Percentiles rank a stretch among this genome's conserved stretches.
Evolutionary conservation across 2,329 filamentous ascomycete species (phyloP).

Genomic region (Colletotrichum lindemuthianum): DNA sequence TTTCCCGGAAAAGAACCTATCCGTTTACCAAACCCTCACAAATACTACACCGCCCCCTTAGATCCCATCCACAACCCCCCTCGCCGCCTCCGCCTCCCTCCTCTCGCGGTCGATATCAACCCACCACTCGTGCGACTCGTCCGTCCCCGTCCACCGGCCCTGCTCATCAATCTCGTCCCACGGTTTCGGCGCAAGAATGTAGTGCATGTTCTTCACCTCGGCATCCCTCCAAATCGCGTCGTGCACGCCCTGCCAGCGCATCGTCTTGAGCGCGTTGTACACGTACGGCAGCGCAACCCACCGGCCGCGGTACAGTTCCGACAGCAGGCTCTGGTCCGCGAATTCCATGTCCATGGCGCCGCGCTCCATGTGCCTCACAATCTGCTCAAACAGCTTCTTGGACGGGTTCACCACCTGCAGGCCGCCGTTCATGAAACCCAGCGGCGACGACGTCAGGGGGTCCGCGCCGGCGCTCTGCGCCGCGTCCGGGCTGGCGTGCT

Average conservation of each 20-base stretch:
- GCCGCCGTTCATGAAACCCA: slow-evolving; percentile 66
- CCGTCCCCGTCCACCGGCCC: slow-evolving; percentile 55
- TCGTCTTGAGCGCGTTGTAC: slow-evolving; percentile 72
- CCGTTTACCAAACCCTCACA: background rate
- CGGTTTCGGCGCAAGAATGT: slow-evolving; percentile 69
- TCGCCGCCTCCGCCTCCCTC: slow-evolving; percentile 50
- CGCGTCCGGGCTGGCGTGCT: slow-evolving; percentile 56
- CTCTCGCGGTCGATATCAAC: slow-evolving; percentile 58
- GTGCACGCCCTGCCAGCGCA: slow-evolving; percentile 64
- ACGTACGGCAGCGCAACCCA: slow-evolving; percentile 69
- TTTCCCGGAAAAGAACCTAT: no score
- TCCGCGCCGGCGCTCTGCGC: slow-evolving; percentile 59
- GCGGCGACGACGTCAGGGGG: slow-evolving; percentile 53
- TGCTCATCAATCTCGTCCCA: slow-evolving; percentile 62
- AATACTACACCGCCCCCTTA: slow-evolving; percentile 21
- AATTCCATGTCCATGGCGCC: slow-evolving; percentile 62
- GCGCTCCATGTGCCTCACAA: slow-evolving; percentile 60
- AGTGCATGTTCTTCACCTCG: slow-evolving; percentile 69
- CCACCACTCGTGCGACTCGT: slow-evolving; percentile 68
- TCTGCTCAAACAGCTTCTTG: slow-evolving; percentile 56
- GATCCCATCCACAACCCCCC: slow-evolving; percentile 50
- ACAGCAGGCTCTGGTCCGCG: slow-evolving; percentile 68
- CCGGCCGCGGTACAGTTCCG: slow-evolving; percentile 62
- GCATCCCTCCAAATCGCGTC: slow-evolving; percentile 66
- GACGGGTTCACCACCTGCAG: slow-evolving; percentile 67